Percentiles rank a stretch among this genome's conserved stretches.
phyloP scores from a whole-genome alignment of 1,139 yeast genomes.

The Insectozyma bohioensis region DNA sequence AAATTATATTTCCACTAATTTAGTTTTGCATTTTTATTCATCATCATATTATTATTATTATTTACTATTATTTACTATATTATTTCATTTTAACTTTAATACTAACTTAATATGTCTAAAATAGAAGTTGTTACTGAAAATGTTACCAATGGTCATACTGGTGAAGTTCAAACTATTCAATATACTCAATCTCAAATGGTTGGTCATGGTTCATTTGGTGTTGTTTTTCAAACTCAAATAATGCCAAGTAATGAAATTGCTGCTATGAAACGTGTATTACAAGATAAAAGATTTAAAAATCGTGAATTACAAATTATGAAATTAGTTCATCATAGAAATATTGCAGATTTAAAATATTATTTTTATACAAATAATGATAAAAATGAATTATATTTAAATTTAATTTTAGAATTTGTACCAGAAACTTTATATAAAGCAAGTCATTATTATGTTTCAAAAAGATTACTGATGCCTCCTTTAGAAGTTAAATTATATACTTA shows the following conservation, averaged over 20 bases:
- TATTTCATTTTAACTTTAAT: too few species aligned
- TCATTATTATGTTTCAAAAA: slow-evolving; percentile 74
- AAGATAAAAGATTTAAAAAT: slow-evolving; percentile 93
- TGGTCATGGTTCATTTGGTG: slow-evolving; percentile 97
- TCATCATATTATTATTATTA: not conserved
- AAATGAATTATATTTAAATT: slow-evolving; percentile 80
- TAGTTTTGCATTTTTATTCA: not conserved
- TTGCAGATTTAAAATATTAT: slow-evolving; percentile 84
- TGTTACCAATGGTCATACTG: slow-evolving; percentile 75
- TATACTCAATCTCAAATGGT: slow-evolving; percentile 83
- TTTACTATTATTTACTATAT: too few species aligned
- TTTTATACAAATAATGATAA: slow-evolving; percentile 81
- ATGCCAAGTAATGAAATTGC: slow-evolving; percentile 74
- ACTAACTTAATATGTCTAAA: slow-evolving; percentile 46
- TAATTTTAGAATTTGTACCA: slow-evolving; percentile 89
- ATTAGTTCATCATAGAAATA: slow-evolving; percentile 78
- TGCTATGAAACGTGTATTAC: slow-evolving; percentile 92
- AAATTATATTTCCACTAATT: not conserved
- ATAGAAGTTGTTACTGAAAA: slow-evolving; percentile 65
- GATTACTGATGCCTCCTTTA: slow-evolving; percentile 81
- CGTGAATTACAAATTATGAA: slow-evolving; percentile 97
- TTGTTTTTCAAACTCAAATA: slow-evolving; percentile 84
- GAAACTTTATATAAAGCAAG: slow-evolving; percentile 91
- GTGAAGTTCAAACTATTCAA: slow-evolving; percentile 57
- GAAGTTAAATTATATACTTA: slow-evolving; percentile 90